phyloP scores from a whole-genome alignment of 768 basidiomycete genomes.

The Clitopilus hobsonii region DNA sequence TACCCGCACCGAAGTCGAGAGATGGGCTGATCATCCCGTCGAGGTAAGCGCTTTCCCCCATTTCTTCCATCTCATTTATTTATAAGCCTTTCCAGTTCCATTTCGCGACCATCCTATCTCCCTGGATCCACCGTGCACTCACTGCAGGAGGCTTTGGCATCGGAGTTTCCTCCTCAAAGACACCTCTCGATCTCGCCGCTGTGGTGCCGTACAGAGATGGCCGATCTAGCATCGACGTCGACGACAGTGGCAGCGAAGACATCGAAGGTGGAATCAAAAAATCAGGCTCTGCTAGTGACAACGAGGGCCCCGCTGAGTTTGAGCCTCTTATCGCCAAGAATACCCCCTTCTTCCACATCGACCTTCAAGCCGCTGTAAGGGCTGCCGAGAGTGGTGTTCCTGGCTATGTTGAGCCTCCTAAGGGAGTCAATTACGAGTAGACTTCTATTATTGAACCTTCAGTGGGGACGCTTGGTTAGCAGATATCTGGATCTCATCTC shows the following conservation, averaged over 20 bases:
- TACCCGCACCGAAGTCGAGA: conserved; percentile 80
- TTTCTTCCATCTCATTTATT: too few species aligned
- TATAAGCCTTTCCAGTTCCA: conserved; percentile 76
- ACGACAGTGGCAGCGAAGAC: conserved; percentile 22
- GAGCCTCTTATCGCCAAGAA: conserved; percentile 42
- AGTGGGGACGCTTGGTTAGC: neutral
- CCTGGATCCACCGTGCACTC: conserved; percentile 89
- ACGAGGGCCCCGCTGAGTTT: conserved; percentile 15
- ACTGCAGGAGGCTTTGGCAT: conserved; percentile 88
- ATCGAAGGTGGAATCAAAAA: conserved; percentile 32
- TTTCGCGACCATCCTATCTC: conserved; percentile 87
- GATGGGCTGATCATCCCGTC: conserved; percentile 73
- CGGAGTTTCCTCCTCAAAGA: conserved; percentile 38
- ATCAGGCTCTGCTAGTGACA: conserved; percentile 8
- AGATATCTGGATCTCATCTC: too few species aligned
- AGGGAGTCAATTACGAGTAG: neutral
- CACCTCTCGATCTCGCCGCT: conserved; percentile 64
- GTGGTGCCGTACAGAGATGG: conserved; percentile 64
- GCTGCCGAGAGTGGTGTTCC: conserved; percentile 53
- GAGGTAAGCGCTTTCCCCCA: conserved; percentile 51
- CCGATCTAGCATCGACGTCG: conserved; percentile 20
- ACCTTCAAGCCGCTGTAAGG: conserved; percentile 65
- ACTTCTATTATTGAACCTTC: neutral
- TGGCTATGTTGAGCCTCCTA: conserved; percentile 9
- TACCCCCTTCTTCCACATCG: conserved; percentile 91